These are phyloP conservation scores for Cytospora paraplurivora DNA, from an alignment of 2,329 filamentous ascomycete genomes.

Conservation along the genomic window DNA sequence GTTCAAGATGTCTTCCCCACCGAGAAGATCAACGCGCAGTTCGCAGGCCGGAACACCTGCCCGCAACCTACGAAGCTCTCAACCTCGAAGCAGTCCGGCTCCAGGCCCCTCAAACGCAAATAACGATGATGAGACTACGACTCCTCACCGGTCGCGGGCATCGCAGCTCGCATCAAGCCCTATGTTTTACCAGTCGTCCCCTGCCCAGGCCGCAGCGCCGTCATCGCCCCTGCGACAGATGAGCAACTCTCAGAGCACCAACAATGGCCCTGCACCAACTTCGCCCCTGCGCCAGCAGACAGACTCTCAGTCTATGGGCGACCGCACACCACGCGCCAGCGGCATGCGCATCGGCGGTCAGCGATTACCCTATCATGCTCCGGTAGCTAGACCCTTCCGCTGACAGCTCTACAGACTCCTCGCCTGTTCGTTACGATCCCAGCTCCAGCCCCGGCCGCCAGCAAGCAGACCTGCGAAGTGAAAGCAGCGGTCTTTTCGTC, in stretches of 20 bases:
- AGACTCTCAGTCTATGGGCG: constrained; percentile 59
- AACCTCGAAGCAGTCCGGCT: constrained; percentile 39
- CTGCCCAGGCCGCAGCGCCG: constrained; percentile 38
- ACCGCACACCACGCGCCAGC: constrained; percentile 72
- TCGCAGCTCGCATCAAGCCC: constrained; percentile 73
- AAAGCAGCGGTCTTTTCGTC: constrained; percentile 86
- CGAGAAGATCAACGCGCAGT: constrained; percentile 55
- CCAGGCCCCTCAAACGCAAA: constrained; percentile 26
- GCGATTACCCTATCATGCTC: constrained; percentile 28
- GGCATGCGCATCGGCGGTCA: constrained; percentile 64
- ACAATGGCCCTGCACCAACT: constrained; percentile 49
- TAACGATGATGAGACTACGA: constrained; percentile 16
- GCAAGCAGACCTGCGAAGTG: constrained; percentile 75
- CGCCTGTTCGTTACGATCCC: constrained; percentile 85
- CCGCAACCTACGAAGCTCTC: constrained; percentile 37
- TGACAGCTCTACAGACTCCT: constrained; percentile 67
- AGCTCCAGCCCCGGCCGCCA: constrained; percentile 82
- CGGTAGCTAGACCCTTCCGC: neutral
- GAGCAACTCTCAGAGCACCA: constrained; percentile 58
- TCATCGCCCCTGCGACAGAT: constrained; percentile 61
- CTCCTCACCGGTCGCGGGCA: constrained; percentile 43
- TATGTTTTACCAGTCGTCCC: constrained; percentile 69
- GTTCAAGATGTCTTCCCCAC: constrained; percentile 63
- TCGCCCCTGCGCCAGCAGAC: constrained; percentile 63
- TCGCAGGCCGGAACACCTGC: constrained; percentile 55